A percentile compares a stretch with the other conserved stretches of the same genome.
Conservation (phyloP, 2,329 filamentous ascomycete genomes). For the Trichoderma breve region DNA sequence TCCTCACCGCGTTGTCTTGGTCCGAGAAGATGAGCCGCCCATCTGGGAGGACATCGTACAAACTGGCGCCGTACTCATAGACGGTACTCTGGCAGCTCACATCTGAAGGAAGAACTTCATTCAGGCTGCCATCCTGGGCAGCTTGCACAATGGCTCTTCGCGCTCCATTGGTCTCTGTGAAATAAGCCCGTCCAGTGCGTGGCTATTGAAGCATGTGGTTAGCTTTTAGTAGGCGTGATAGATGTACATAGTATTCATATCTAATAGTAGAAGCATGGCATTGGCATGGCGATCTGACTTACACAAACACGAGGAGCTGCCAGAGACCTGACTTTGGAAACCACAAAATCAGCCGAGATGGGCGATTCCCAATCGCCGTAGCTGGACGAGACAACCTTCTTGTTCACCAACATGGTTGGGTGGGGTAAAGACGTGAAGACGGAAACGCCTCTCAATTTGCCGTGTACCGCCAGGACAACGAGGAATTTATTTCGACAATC, state of each 20-base stretch:
- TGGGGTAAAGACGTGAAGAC: not conserved
- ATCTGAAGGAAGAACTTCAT: slow-evolving; percentile 43
- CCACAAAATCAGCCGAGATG: slow-evolving; percentile 38
- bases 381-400: slow-evolving; percentile 28
- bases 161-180: slow-evolving; percentile 41
- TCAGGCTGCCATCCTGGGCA: slow-evolving; percentile 28
- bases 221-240: not conserved
- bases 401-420: slow-evolving; percentile 26
- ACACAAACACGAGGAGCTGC: slow-evolving; percentile 39
- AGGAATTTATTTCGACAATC: not conserved
- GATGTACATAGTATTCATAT: not conserved
- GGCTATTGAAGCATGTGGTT: slow-evolving; percentile 22
- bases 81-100: slow-evolving; percentile 46
- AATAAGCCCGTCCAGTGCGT: slow-evolving; percentile 37
- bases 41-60: slow-evolving; percentile 40
- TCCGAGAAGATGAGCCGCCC: slow-evolving; percentile 48
- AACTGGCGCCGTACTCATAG: slow-evolving; percentile 53
- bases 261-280: not conserved
- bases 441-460: not conserved
- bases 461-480: not conserved
- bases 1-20: slow-evolving; percentile 41
- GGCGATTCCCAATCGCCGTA: slow-evolving; percentile 43
- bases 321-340: slow-evolving; percentile 35
- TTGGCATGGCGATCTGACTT: slow-evolving; percentile 4
- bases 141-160: slow-evolving; percentile 46